Conservation (phyloP, 192 early-diverging fungal genomes). For the Podila clonocystis region DNA sequence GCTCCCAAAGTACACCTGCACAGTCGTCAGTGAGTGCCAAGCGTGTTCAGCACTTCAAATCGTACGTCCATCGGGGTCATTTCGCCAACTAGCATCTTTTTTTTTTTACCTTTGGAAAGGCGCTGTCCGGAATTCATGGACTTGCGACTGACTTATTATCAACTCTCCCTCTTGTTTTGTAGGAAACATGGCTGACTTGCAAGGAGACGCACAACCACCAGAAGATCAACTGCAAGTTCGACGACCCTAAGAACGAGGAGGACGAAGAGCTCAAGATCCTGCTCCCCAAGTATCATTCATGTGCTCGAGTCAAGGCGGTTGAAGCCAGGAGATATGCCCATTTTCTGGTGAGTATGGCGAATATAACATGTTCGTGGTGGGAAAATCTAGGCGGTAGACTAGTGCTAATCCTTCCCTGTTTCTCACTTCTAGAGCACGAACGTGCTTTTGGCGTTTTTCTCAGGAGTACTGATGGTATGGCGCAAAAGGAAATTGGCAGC, state of each 20-base stretch:
- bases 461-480: constrained; percentile 37
- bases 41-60: constrained; percentile 28
- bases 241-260: constrained; percentile 46
- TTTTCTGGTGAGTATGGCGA: constrained; percentile 23
- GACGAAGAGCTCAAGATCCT: constrained; percentile 45
- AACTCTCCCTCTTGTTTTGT: neutral
- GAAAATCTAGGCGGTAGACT: neutral
- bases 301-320: constrained; percentile 37
- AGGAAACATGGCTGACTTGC: constrained; percentile 31
- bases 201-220: constrained; percentile 45
- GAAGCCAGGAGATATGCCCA: constrained; percentile 42
- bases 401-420: neutral
- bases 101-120: neutral
- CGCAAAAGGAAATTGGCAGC: constrained; percentile 44
- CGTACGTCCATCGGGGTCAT: constrained; percentile 9
- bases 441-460: constrained; percentile 31
- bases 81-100: neutral
- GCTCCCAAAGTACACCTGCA: constrained; percentile 21
- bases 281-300: constrained; percentile 26
- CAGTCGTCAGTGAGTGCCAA: constrained; percentile 25
- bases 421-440: constrained; percentile 28
- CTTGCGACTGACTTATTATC: neutral
- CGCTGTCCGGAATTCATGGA: neutral
- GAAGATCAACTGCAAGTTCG: constrained; percentile 34
- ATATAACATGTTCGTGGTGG: neutral